Evolutionary conservation across 441 rosid genomes (phyloP).

Genomic region (Mallotus repandus): DNA sequence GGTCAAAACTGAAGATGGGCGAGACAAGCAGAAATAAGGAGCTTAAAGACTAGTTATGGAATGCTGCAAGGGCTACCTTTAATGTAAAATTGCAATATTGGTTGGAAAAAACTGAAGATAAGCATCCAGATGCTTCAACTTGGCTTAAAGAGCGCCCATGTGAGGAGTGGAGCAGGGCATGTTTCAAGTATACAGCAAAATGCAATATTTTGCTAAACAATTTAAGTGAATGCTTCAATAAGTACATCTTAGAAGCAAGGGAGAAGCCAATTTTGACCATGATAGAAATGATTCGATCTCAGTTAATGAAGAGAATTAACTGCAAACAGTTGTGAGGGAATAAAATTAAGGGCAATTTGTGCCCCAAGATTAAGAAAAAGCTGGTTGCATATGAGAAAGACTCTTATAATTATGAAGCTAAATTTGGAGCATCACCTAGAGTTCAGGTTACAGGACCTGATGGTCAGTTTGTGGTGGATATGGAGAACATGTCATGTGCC

Average conservation of each 20-base stretch:
- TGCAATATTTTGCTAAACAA: background rate
- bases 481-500: too few relatives aligned
- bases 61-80: background rate
- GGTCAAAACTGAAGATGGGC: too few relatives aligned
- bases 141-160: background rate
- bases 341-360: too few relatives aligned
- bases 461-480: too few relatives aligned
- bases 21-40: too few relatives aligned
- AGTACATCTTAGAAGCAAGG: background rate
- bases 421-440: too few relatives aligned
- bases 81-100: too few relatives aligned
- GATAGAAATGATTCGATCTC: background rate
- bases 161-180: background rate
- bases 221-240: too few relatives aligned
- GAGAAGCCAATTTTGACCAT: background rate
- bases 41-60: too few relatives aligned
- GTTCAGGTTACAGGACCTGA: background rate
- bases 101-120: background rate
- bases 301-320: background rate
- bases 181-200: background rate
- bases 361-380: background rate
- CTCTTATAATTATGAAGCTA: background rate
- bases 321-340: background rate
- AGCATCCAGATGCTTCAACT: background rate
- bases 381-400: background rate